Evolutionary conservation across 2,329 filamentous ascomycete species (phyloP).

Genomic region (Fusarium piperis): DNA sequence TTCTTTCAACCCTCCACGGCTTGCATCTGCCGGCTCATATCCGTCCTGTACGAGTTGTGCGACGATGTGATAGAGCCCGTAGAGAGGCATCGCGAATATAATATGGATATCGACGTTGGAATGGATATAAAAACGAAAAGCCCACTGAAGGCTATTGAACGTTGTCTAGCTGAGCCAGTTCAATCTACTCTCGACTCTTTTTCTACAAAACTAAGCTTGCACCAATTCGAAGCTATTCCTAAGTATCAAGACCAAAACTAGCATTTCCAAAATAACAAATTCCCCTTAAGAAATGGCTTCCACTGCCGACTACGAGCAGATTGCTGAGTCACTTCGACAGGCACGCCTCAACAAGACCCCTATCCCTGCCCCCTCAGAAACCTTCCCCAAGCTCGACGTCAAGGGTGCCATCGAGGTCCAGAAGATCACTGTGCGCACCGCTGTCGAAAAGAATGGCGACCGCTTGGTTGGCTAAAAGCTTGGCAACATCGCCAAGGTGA

Average conservation of each 20-base stretch:
- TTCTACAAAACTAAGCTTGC: neutral
- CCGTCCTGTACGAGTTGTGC: neutral
- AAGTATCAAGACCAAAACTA: neutral
- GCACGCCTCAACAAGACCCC: constrained; percentile 32
- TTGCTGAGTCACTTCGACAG: constrained; percentile 27
- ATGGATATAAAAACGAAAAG: neutral
- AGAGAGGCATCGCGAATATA: neutral
- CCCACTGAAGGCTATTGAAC: neutral
- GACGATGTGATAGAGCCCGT: neutral
- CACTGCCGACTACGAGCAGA: constrained; percentile 9
- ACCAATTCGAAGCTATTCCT: neutral
- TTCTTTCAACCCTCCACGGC: neutral
- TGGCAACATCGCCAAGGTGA: constrained; percentile 45
- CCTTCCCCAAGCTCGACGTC: constrained; percentile 31
- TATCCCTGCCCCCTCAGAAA: constrained; percentile 34
- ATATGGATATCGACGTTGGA: neutral
- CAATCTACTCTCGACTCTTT: neutral
- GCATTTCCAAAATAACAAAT: neutral
- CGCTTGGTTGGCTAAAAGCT: constrained; percentile 43
- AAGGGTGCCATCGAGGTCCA: constrained; percentile 37
- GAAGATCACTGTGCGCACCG: constrained; percentile 33
- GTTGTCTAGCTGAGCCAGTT: neutral
- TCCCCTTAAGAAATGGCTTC: neutral
- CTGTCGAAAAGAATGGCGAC: constrained; percentile 32
- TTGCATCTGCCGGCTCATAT: neutral